phyloP scores from a whole-genome alignment of 148 eudicot species.

The Arbutus unedo region DNA sequence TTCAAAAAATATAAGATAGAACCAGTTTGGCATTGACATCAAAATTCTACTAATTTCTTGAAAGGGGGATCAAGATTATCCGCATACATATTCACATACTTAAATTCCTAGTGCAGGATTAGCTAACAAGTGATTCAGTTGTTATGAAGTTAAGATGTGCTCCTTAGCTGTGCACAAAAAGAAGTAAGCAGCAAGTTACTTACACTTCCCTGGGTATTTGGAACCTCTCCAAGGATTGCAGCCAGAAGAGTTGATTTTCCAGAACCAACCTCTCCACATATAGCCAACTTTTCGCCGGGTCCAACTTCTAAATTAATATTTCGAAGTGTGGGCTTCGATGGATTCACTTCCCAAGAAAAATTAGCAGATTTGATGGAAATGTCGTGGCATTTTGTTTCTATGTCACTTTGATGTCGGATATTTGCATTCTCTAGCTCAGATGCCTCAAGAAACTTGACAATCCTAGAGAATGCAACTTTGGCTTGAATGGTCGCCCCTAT shows the following conservation, averaged over 20 bases:
- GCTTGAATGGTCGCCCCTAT: conserved; percentile 80
- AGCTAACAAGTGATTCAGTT: not conserved
- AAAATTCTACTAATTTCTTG: not conserved
- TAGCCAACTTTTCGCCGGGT: conserved; percentile 67
- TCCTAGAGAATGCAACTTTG: conserved; percentile 68
- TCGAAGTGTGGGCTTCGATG: conserved; percentile 45
- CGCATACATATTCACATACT: not conserved
- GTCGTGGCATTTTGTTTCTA: conserved; percentile 16
- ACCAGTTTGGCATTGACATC: not conserved
- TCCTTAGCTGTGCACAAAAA: not conserved
- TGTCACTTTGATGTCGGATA: conserved; percentile 31
- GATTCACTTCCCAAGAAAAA: conserved; percentile 71
- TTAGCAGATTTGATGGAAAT: conserved; percentile 52
- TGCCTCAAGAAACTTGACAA: conserved; percentile 73
- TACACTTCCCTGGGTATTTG: conserved; percentile 64
- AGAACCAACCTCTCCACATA: conserved; percentile 95
- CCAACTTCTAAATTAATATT: conserved; percentile 58
- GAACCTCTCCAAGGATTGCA: conserved; percentile 83
- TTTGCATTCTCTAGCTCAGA: conserved; percentile 64
- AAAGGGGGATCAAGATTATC: not conserved
- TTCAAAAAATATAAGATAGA: conserved; percentile 8
- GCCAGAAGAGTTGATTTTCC: conserved; percentile 88
- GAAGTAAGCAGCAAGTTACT: conserved; percentile 19
- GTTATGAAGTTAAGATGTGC: not conserved
- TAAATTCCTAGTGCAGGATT: not conserved